Conservation (phyloP, 768 basidiomycete genomes). For the Dendrothele bispora region DNA sequence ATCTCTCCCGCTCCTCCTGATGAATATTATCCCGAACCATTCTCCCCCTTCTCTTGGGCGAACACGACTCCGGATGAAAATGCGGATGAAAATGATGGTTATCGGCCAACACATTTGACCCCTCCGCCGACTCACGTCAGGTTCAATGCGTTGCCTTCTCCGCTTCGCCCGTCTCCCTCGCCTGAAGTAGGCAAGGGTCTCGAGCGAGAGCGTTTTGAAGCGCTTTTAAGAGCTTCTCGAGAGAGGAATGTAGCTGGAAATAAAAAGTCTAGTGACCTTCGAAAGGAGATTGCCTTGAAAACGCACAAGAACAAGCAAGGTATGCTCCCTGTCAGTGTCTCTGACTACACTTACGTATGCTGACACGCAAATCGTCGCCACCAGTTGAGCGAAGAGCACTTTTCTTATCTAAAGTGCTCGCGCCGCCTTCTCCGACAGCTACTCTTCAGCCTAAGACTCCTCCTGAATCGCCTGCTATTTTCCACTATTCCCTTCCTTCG, state of each 20-base stretch:
- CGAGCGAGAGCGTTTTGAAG: constrained; percentile 61
- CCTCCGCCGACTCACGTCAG: constrained; percentile 50
- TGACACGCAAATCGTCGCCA: constrained; percentile 4
- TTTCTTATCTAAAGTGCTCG: constrained; percentile 72
- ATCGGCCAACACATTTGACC: constrained; percentile 58
- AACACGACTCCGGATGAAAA: constrained; percentile 24
- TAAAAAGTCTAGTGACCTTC: constrained; percentile 57
- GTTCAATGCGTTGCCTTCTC: constrained; percentile 43
- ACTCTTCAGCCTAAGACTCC: constrained; percentile 60
- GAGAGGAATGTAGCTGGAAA: constrained; percentile 49
- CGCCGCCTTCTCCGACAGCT: constrained; percentile 64
- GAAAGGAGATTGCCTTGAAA: constrained; percentile 74
- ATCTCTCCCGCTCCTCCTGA: constrained; percentile 69
- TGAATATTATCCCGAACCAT: constrained; percentile 50
- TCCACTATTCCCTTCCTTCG: constrained; percentile 69
- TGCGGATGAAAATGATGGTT: constrained; percentile 45
- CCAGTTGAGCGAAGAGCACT: constrained; percentile 74
- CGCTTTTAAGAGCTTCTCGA: constrained; percentile 58
- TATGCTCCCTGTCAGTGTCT: constrained; percentile 38
- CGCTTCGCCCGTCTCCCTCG: constrained; percentile 44
- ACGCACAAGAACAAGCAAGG: constrained; percentile 74
- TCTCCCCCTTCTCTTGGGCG: constrained; percentile 56
- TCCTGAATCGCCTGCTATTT: constrained; percentile 68
- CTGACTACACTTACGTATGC: constrained; percentile 1
- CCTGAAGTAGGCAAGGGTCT: constrained; percentile 50